These are phyloP conservation scores for Metschnikowia cerradonensis DNA, from an alignment of 805 yeast genomes.

Conservation along the genomic window DNA sequence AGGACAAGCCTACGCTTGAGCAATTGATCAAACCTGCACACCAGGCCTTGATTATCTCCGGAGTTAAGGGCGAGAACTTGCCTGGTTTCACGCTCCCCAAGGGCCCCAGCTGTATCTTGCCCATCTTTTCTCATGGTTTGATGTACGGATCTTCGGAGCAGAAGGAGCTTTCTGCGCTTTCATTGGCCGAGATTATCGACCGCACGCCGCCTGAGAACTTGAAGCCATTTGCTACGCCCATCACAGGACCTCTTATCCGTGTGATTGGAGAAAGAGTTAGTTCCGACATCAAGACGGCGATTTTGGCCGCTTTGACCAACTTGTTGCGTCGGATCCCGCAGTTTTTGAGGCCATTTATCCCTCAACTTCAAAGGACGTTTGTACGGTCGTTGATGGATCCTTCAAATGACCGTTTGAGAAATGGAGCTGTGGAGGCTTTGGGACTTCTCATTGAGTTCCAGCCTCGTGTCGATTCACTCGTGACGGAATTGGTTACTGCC, in stretches of 20 bases:
- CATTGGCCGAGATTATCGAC: conserved; percentile 80
- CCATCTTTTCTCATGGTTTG: conserved; percentile 89
- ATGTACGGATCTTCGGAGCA: conserved; percentile 87
- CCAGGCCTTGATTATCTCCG: conserved; percentile 64
- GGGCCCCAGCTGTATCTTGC: conserved; percentile 85
- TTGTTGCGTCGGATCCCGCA: conserved; percentile 82
- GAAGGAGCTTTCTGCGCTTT: conserved; percentile 82
- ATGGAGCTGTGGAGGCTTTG: conserved; percentile 84
- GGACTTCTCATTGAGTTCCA: conserved; percentile 86
- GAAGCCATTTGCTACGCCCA: conserved; percentile 84
- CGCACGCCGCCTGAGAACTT: conserved; percentile 80
- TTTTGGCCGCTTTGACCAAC: conserved; percentile 75
- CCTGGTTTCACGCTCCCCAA: conserved; percentile 72
- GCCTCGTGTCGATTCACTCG: conserved; percentile 90
- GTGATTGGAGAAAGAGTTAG: conserved; percentile 94
- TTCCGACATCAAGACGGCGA: conserved; percentile 92
- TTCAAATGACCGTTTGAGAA: conserved; percentile 63
- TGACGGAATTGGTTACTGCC: conserved; percentile 75
- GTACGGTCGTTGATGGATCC: conserved; percentile 86
- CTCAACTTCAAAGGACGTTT: conserved; percentile 95
- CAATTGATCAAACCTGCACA: conserved; percentile 75
- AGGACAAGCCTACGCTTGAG: conserved; percentile 74
- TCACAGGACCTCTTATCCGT: conserved; percentile 97
- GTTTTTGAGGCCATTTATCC: conserved; percentile 90
- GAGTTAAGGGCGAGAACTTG: conserved; percentile 59